Evolutionary conservation across 2,329 filamentous ascomycete genomes (phyloP), one percentile per base, ranked within the genome.

Genomic region (Colletotrichum musicola): DNA sequence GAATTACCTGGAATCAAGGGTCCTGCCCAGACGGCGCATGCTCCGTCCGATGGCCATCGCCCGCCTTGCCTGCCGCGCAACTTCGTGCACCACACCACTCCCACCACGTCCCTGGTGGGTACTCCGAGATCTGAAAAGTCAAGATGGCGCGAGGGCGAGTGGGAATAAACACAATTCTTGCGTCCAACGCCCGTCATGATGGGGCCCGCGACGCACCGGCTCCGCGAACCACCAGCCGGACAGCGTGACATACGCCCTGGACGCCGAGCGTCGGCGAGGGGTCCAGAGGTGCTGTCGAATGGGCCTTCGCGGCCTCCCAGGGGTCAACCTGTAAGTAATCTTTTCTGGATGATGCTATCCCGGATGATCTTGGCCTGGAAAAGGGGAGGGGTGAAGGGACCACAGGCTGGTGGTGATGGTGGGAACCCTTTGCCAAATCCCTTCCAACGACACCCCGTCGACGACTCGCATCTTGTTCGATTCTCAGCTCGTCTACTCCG

Each of bases 111-210:
- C 30, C 30, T 9, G 30, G 30, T 35, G 30, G 30, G 44, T 47
- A 47, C 44, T n/a, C 18, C 44, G n/a, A 20, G 16, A 47, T 47
- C 18, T 20, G 10, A 47, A 35, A 35, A 35, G 30, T 35, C 30
- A 35, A 42, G 40, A 42, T 42, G 44, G 18, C 18, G n/a, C 16
- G 7, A 10, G 44, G 9, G 44, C n/a, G n/a, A 14, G 20, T 50
- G 47, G 47, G 47, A 51, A 10, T n/a, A n/a, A n/a, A 49, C 18
- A 42, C 20, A 50, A 51, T 22, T 27, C 40, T 65, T 65, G 50
- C 55, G 53, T 60, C 49, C 22, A 22, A 56, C 42, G 27, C 44
- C 65, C 65, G 62, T 68, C 65, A 65, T 68, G 5, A 60, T 55
- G 65, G 61, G 61, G 35, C 14, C 30, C 22, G 14, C 27, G n/a